Evolutionary conservation across 495 filamentous ascomycete genomes (phyloP).

Genomic region (Beverwykella pulmonaria): DNA sequence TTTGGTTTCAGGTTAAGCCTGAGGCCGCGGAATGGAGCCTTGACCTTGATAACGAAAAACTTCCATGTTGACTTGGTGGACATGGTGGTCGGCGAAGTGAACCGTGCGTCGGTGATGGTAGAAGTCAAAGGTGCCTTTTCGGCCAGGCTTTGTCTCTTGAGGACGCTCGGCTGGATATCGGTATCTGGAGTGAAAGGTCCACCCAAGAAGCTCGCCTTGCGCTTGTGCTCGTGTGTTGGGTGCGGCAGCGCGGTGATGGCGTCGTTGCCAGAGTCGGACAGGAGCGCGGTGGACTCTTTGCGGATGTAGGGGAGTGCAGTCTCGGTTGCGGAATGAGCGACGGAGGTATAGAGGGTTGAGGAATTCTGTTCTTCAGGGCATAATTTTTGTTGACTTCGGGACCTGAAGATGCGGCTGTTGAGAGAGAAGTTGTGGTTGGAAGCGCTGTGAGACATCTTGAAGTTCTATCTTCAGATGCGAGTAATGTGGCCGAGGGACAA

Average conservation of each 20-base stretch:
- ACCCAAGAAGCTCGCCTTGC: neutral
- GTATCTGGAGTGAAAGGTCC: neutral
- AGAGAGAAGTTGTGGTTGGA: conserved; percentile 1
- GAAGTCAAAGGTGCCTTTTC: no score
- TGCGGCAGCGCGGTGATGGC: conserved; percentile 14
- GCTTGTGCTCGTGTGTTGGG: neutral
- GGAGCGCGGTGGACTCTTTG: neutral
- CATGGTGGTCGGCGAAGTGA: neutral
- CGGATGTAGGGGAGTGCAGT: neutral
- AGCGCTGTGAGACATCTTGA: neutral
- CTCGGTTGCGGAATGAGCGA: neutral
- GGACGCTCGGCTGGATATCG: neutral
- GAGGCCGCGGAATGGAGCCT: neutral
- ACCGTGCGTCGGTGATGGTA: neutral
- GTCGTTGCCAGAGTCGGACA: neutral
- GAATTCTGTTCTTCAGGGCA: neutral
- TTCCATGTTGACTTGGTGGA: neutral
- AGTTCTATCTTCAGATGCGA: neutral
- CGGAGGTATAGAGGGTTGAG: neutral
- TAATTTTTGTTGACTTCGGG: neutral
- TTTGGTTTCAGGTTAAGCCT: neutral
- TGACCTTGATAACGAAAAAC: neutral
- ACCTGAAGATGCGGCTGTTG: neutral
- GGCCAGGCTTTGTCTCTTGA: neutral
- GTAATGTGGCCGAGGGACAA: neutral